Conservation (phyloP, 805 yeast species). For the Hanseniaspora lachancei region DNA sequence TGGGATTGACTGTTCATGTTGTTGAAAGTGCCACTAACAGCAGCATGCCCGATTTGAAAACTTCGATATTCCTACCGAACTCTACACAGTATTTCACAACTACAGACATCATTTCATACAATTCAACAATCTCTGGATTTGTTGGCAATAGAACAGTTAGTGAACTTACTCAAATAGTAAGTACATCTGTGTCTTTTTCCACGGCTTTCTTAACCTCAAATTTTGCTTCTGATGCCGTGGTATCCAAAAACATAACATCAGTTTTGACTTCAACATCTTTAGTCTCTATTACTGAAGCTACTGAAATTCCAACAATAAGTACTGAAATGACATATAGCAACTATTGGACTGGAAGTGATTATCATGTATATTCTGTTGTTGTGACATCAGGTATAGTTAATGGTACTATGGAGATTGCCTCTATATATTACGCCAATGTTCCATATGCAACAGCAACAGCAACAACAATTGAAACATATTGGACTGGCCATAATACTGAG, state of each 20-base stretch:
- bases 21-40: background rate
- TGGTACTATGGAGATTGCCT: background rate
- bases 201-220: background rate
- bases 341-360: conserved; percentile 1
- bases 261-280: background rate
- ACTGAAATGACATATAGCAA: background rate
- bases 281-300: background rate
- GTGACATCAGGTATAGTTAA: background rate
- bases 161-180: background rate
- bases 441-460: conserved; percentile 8
- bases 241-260: background rate
- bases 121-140: background rate
- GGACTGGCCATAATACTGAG: conserved; percentile 2
- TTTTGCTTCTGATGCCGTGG: background rate
- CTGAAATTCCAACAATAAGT: background rate
- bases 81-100: background rate
- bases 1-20: background rate
- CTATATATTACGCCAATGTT: conserved; percentile 8
- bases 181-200: background rate
- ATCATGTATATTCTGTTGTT: background rate
- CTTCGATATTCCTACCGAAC: background rate
- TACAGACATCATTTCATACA: background rate
- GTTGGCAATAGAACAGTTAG: background rate
- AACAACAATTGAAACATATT: background rate
- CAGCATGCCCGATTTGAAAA: background rate